These are phyloP conservation scores for Mentha longifolia DNA, from an alignment of 257 asterid genomes.

Conservation along the genomic window DNA sequence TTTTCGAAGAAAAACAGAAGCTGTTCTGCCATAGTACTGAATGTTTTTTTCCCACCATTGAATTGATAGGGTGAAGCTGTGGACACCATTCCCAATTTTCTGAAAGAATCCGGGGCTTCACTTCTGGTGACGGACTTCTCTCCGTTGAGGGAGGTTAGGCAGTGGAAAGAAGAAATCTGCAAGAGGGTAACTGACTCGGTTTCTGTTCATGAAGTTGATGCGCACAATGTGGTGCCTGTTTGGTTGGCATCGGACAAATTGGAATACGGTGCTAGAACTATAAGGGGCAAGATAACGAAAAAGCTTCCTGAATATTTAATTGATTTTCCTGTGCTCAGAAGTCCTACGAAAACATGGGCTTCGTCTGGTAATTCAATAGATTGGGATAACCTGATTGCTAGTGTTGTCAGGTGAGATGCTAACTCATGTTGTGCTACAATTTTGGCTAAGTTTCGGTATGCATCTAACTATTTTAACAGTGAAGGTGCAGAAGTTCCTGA, in stretches of 20 bases:
- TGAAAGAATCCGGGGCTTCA: conserved; percentile 82
- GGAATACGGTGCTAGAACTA: conserved; percentile 87
- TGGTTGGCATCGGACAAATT: conserved; percentile 91
- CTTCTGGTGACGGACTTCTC: conserved; percentile 96
- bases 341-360: conserved; percentile 61
- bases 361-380: conserved; percentile 44
- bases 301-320: conserved; percentile 75
- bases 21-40: conserved; percentile 17
- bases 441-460: conserved; percentile 28
- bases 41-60: conserved; percentile 17
- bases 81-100: conserved; percentile 74
- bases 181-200: conserved; percentile 59
- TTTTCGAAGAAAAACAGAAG: neutral
- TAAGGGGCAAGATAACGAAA: conserved; percentile 82
- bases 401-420: conserved; percentile 63
- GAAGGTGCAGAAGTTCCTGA: conserved; percentile 97
- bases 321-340: conserved; percentile 64
- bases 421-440: neutral
- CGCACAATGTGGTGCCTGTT: conserved; percentile 90
- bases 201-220: conserved; percentile 86
- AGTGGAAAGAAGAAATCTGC: conserved; percentile 77
- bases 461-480: conserved; percentile 52
- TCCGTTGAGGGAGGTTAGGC: conserved; percentile 78
- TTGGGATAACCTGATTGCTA: conserved; percentile 70
- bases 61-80: conserved; percentile 79